Evolutionary conservation across 495 filamentous ascomycete species (phyloP).

Genomic region (Aspergillus ellipticus): DNA sequence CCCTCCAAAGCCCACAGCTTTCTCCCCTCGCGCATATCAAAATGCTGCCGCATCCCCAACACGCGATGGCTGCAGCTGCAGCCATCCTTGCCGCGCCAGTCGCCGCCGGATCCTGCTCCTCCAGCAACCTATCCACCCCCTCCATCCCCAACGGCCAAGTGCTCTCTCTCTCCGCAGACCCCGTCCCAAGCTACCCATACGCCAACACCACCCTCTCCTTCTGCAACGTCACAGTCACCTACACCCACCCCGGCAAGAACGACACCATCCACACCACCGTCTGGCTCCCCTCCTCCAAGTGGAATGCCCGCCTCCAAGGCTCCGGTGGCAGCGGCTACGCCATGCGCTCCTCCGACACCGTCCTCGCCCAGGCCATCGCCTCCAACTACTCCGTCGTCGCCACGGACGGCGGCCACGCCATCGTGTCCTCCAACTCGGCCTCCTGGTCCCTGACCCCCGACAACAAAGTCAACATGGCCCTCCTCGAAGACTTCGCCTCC

Average conservation of each 20-base stretch:
- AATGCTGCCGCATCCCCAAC: too few species aligned
- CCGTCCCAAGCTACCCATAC: too few species aligned
- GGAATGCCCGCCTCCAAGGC: slow-evolving; percentile 9
- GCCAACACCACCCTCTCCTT: too few species aligned
- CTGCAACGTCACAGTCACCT: slow-evolving; percentile 6
- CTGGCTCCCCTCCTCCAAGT: slow-evolving; percentile 5
- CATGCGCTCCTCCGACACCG: slow-evolving; percentile 1
- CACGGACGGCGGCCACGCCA: slow-evolving; percentile 11
- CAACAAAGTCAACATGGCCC: not conserved
- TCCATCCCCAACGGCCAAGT: too few species aligned
- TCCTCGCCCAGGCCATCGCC: not conserved
- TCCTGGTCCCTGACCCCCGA: slow-evolving; percentile 3
- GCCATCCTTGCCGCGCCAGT: too few species aligned
- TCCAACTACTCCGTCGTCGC: not conserved
- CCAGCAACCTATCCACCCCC: too few species aligned
- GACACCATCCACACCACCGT: slow-evolving; percentile 3
- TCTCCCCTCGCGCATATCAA: too few species aligned
- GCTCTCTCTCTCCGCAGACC: too few species aligned
- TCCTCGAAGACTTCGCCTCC: slow-evolving; percentile 36
- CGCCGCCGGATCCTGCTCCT: too few species aligned
- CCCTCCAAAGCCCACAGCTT: too few species aligned
- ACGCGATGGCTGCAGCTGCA: too few species aligned
- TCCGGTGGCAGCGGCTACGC: slow-evolving; percentile 11
- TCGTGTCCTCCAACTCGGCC: slow-evolving; percentile 7
- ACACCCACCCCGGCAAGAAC: slow-evolving; percentile 7